Conservation (phyloP, 805 yeast species). For the Candida dajiaensis region DNA sequence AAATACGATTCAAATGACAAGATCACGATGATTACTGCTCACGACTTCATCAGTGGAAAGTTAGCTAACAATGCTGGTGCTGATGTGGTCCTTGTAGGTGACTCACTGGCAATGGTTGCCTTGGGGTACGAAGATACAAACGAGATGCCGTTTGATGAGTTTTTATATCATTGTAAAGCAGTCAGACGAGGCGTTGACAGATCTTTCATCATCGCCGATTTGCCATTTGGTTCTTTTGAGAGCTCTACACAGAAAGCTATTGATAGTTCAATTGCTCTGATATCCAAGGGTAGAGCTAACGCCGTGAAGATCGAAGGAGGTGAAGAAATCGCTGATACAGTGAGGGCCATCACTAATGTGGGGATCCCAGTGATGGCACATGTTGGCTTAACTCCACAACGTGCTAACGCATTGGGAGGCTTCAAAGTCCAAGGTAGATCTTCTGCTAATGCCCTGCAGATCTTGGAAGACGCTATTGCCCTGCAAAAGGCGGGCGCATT, state of each 20-base stretch:
- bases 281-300: conserved; percentile 50
- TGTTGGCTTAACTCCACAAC: conserved; percentile 89
- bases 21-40: conserved; percentile 68
- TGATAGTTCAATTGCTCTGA: conserved; percentile 45
- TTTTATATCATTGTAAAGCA: conserved; percentile 68
- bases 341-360: conserved; percentile 48
- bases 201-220: conserved; percentile 73
- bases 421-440: conserved; percentile 80
- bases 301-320: conserved; percentile 89
- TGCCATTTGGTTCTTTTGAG: conserved; percentile 89
- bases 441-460: conserved; percentile 42
- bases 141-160: conserved; percentile 73
- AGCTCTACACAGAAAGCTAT: conserved; percentile 56
- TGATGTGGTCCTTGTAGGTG: conserved; percentile 81
- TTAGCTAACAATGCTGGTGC: conserved; percentile 60
- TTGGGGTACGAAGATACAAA: conserved; percentile 76
- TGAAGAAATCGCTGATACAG: conserved; percentile 42
- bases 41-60: conserved; percentile 73
- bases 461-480: conserved; percentile 62
- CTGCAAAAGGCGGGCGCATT: conserved; percentile 76
- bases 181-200: conserved; percentile 64
- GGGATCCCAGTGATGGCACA: conserved; percentile 94
- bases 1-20: conserved; percentile 31
- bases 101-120: conserved; percentile 88
- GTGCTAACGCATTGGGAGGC: conserved; percentile 74